Evolutionary conservation across 2,329 filamentous ascomycete species (phyloP).

Genomic region (Hypoxylon sp.): DNA sequence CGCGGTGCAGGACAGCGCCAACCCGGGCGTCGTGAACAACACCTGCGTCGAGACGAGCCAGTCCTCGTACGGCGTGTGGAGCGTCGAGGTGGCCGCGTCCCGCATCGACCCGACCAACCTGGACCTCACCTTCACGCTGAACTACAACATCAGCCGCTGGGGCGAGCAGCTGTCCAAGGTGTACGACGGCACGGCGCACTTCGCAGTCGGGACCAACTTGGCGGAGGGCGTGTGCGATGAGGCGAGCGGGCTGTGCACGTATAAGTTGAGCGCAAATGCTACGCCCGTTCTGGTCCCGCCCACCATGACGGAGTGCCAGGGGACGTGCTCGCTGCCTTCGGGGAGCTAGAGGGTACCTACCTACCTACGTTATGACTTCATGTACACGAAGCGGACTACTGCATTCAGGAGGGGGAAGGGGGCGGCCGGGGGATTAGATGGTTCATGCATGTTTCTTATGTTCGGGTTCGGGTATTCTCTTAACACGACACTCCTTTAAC

Average conservation of each 20-base stretch:
- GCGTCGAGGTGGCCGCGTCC: slow-evolving; percentile 8
- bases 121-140: slow-evolving; percentile 22
- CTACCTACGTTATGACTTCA: neutral
- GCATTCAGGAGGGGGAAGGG: neutral
- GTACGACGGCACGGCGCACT: slow-evolving; percentile 31
- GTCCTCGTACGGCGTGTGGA: slow-evolving; percentile 28
- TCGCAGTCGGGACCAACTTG: slow-evolving; percentile 25
- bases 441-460: neutral
- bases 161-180: slow-evolving; percentile 24
- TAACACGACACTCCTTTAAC: neutral
- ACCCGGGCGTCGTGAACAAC: neutral
- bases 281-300: slow-evolving; percentile 20
- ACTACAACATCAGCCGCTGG: slow-evolving; percentile 36
- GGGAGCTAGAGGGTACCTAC: neutral
- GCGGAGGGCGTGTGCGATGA: neutral
- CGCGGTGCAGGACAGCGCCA: neutral
- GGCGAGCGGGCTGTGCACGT: slow-evolving; percentile 3
- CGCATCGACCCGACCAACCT: slow-evolving; percentile 3
- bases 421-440: neutral
- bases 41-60: slow-evolving; percentile 26
- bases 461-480: neutral
- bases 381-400: neutral
- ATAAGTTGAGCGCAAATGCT: neutral
- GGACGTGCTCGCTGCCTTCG: slow-evolving; percentile 28
- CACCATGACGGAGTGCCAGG: slow-evolving; percentile 30